These are phyloP conservation scores for Teratosphaeria gauchensis DNA, from an alignment of 2,329 filamentous ascomycete genomes.

Conservation along the genomic window DNA sequence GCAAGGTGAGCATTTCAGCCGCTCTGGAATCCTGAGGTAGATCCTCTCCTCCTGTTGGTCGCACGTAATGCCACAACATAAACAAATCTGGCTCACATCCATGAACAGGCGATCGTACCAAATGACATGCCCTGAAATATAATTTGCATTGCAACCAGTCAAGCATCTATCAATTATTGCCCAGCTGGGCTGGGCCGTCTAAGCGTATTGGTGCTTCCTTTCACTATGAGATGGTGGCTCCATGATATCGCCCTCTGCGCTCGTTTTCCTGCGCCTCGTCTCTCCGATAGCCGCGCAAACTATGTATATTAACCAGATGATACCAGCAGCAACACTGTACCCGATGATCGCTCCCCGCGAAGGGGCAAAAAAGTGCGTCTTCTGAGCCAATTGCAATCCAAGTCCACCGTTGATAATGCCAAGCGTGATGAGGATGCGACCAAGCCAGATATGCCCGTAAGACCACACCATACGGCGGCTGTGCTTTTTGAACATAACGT, in stretches of 20 bases:
- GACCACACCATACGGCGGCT: constrained; percentile 38
- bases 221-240: constrained; percentile 1
- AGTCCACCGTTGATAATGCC: constrained; percentile 50
- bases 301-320: constrained; percentile 38
- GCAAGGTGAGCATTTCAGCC: background rate
- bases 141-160: background rate
- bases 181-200: background rate
- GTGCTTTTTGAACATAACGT: constrained; percentile 41
- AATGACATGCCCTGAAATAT: background rate
- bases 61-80: background rate
- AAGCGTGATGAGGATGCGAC: constrained; percentile 40
- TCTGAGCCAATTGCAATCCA: constrained; percentile 40
- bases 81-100: too few species aligned
- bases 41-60: background rate
- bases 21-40: background rate
- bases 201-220: background rate
- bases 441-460: constrained; percentile 46
- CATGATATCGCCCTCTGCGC: constrained; percentile 3
- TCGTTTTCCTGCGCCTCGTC: constrained; percentile 7
- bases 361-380: constrained; percentile 21
- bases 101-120: too few species aligned
- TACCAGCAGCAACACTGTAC: constrained; percentile 41
- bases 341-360: constrained; percentile 33
- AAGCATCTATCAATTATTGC: background rate
- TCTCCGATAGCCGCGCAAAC: constrained; percentile 14